Evolutionary conservation across 2,329 filamentous ascomycete genomes (phyloP), one percentile per base, ranked within the genome.

Genomic region (Aspergillus versicolor): DNA sequence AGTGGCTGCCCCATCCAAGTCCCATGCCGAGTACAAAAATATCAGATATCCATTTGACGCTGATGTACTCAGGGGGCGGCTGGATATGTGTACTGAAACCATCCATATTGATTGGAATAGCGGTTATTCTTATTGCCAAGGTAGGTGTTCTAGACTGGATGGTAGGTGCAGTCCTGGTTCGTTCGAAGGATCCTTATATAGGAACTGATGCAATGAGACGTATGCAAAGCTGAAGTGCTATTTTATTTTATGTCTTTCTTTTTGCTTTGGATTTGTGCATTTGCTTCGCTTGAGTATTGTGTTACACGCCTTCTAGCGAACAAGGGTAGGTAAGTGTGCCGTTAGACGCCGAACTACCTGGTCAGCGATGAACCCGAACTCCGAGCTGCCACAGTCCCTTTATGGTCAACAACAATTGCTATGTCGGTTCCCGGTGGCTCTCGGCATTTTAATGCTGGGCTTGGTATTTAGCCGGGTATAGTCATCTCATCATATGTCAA

Each of bases 1-100:
- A 64, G 49, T 64, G 58, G 17, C 48, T 38, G 11, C 57, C 11
- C 61, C 61, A 64, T 5, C 62, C 61, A 5, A 58, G 19, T 3
- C 50, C 57, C 61, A 61, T 60, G 3, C 52, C 55, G 1, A 60
- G 19, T 19, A 62, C 17, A 9, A 52, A 52, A 15, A 59, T 27
- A 44, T 48, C 42, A 17, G 40, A 41, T 19, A 56, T 32, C 57
- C 52, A 49, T 59, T 50, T 56, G 44, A 52, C 37, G 15, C 19
- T 46, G 38, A 40, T 9, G 27, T 59, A 59, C 32, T 49, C 48
- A 11, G 38, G 27, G 9, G 48, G 52, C 5, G 44, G 47, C 27
- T 37, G 38, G 13, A 44, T 37, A 37, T 44, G 8, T 9, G 19
- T 30, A n/a, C 45, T 43, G 19, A 56, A 59, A 3, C 52, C 52